Base-by-base conservation (phyloP, 2,329 filamentous ascomycete species). In the Xylariaceae sp. region DNA sequence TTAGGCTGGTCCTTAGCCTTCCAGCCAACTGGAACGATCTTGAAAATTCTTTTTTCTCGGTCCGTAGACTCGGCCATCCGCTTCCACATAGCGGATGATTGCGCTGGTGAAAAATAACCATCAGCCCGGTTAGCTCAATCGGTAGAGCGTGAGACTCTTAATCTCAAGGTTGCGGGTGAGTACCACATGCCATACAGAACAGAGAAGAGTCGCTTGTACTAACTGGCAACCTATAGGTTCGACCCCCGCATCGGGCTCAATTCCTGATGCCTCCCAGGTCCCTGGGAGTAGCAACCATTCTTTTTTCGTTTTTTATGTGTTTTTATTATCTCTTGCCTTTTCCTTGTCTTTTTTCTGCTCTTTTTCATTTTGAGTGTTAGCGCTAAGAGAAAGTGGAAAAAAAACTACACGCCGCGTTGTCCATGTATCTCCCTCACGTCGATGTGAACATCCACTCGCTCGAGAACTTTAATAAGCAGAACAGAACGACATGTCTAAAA, bases 101-200 rank as follows among this genome's bases (percentile, higher is more conserved):
- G 34, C 21, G 21, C 32, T 3, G 32, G 32, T 12, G 13, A 4
- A 10, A 34, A 34, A 34, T 34, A 43, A 26, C 21, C 19, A 43
- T n/a, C n/a, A 9, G 76, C 76, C 76, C 73, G 76, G 77, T 76
- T 83, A 83, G 80, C 80, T 83, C 80, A 83, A 83, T 83, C 79
- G 79, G 80, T 85, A 85, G 83, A 85, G 81, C 82, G 81, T 85
- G 77, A 84, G 82, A 85, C 83, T 85, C 83, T 76, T 76, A 76
- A 78, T 80, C 64, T 67, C 64, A 67, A 65, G 65, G 65, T 63
- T 67, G 65, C 64, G 64, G 65, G 65, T 68, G 26, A 45, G 53
- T 39, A 5, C 7, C 12, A 39, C n/a, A 47, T 26, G 26, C 26
- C 26, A 4, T 26, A 26, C 4, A 26, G 8, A 26, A 26, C 5